Conservation (phyloP, 2,329 filamentous ascomycete species). For the Rachicladosporium sp. region DNA sequence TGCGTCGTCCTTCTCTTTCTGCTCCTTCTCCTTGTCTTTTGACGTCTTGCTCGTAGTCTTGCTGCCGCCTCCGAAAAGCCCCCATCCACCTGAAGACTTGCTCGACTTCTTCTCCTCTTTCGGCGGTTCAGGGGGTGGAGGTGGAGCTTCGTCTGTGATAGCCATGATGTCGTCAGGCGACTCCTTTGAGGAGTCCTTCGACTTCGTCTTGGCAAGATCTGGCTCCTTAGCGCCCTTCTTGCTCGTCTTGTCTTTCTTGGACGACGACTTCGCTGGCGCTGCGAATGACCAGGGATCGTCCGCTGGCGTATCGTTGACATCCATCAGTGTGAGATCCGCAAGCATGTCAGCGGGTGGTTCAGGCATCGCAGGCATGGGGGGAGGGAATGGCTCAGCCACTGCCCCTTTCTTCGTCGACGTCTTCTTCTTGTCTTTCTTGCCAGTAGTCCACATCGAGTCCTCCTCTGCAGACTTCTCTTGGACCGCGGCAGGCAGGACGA, state of each 20-base stretch:
- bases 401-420: slow-evolving; percentile 25
- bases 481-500: slow-evolving; percentile 31
- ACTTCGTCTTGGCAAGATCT: slow-evolving; percentile 22
- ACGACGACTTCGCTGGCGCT: slow-evolving; percentile 29
- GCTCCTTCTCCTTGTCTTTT: slow-evolving; percentile 22
- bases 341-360: background rate
- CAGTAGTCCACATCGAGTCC: slow-evolving; percentile 23
- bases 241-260: slow-evolving; percentile 38
- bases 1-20: slow-evolving; percentile 19
- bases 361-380: slow-evolving; percentile 34
- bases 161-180: slow-evolving; percentile 16
- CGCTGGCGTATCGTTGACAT: slow-evolving; percentile 11
- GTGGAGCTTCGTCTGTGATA: slow-evolving; percentile 11
- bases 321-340: slow-evolving; percentile 7
- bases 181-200: slow-evolving; percentile 21
- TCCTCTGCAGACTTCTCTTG: slow-evolving; percentile 25
- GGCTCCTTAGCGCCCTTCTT: slow-evolving; percentile 17
- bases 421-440: slow-evolving; percentile 46
- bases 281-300: slow-evolving; percentile 19
- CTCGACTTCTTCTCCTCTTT: slow-evolving; percentile 33
- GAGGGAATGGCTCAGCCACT: slow-evolving; percentile 28
- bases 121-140: slow-evolving; percentile 8
- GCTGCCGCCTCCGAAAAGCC: slow-evolving; percentile 18
- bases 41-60: slow-evolving; percentile 13
- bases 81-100: slow-evolving; percentile 17